Conservation (phyloP, 202 grass and related monocot species). For the Panicum hallii region DNA sequence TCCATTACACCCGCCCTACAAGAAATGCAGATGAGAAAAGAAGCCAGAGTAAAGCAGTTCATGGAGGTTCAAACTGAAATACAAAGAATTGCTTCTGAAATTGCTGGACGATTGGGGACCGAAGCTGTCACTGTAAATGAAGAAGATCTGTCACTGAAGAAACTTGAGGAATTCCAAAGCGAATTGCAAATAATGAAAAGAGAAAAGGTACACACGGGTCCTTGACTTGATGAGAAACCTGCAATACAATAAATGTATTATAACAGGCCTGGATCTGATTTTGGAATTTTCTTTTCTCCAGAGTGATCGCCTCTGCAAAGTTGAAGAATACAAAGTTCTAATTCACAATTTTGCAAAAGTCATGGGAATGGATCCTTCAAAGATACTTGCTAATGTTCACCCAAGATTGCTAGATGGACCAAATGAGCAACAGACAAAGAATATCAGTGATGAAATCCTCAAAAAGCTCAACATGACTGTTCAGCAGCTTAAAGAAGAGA, state of each 20-base stretch:
- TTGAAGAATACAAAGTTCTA: slow-evolving; percentile 78
- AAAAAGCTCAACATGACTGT: slow-evolving; percentile 76
- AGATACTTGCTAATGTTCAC: slow-evolving; percentile 78
- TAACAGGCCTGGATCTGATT: slow-evolving; percentile 35
- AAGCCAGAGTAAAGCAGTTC: slow-evolving; percentile 84
- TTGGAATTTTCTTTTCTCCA: slow-evolving; percentile 48
- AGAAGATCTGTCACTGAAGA: slow-evolving; percentile 89
- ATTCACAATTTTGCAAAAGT: slow-evolving; percentile 69
- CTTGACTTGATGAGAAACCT: slow-evolving; percentile 1
- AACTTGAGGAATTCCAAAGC: slow-evolving; percentile 80
- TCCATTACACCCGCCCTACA: slow-evolving; percentile 91
- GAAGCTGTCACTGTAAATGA: slow-evolving; percentile 72
- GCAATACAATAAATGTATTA: background rate
- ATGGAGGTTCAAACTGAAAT: slow-evolving; percentile 82
- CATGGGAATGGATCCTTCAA: slow-evolving; percentile 88
- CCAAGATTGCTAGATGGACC: slow-evolving; percentile 68
- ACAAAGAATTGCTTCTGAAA: slow-evolving; percentile 78
- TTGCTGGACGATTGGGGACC: slow-evolving; percentile 56
- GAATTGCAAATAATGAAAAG: slow-evolving; percentile 77
- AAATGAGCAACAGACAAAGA: slow-evolving; percentile 72
- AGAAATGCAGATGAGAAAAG: slow-evolving; percentile 91
- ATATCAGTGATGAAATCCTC: slow-evolving; percentile 86
- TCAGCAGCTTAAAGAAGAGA: slow-evolving; percentile 84
- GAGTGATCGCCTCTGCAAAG: slow-evolving; percentile 88
- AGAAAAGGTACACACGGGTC: slow-evolving; percentile 69